Evolutionary conservation across 2,329 filamentous ascomycete species (phyloP), one percentile per base, ranked within the genome.

Genomic region (Neoscytalidium dimidiatum): DNA sequence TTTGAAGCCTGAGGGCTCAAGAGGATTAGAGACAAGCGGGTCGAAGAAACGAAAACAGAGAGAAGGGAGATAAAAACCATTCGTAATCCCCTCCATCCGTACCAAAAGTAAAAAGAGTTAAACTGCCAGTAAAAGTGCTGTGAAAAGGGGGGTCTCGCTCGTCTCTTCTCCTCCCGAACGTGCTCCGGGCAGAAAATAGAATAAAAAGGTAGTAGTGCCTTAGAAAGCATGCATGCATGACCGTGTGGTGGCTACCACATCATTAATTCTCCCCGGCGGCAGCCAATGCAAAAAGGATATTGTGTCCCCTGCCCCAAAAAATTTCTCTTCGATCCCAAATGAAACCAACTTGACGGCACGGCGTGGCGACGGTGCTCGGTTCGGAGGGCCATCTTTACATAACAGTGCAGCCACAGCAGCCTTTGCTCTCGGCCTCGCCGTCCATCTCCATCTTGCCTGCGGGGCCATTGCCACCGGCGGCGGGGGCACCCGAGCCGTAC

Each of bases 321-420:
- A 41, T 21, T 46, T 31, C 58, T 52, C 29, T 51, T 35, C 43
- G 29, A 62, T 26, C 58, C 58, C 58, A 62, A 62, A 62, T 62
- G 29, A 62, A 49, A 62, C 58, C 58, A 62, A 62, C 44, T 33
- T 13, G 17, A 31, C 56, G 56, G 28, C 26, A 31, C 56, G 56
- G 26, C 28, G 26, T 17, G 56, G 43, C 29, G 56, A 46, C 56
- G 56, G 23, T 44, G 62, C 21, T 49, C n/a, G 21, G 29, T 35
- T 33, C 6, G 19, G 48, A 9, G 8, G 48, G 26, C 44, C 29
- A 23, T 38, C 53, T 43, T 60, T 88, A 95, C 93, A 97, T 96
- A 76, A 97, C 86, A 77, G 92, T 85, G 80, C 93, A 97, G 80
- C 87, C 84, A 82, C 93, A 96, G 85, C 94, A 97, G 70, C 92